phyloP scores from a whole-genome alignment of 2,329 filamentous ascomycete genomes.

The Pyrenophora teres region DNA sequence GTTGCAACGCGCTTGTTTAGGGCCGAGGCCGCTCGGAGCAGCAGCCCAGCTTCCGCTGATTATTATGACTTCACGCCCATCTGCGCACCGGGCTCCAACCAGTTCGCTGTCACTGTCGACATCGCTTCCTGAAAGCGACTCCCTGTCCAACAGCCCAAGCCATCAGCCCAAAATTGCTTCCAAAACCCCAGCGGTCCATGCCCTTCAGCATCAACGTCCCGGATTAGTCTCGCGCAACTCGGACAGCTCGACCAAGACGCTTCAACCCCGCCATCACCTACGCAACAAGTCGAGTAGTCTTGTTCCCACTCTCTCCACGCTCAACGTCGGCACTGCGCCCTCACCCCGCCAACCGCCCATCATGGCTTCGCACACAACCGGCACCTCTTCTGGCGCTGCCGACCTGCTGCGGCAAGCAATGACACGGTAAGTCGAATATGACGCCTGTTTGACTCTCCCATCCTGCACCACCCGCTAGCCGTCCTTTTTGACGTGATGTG shows the following conservation, averaged over 20 bases:
- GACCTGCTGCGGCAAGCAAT: constrained; percentile 64
- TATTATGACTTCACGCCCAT: constrained; percentile 44
- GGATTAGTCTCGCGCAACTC: constrained; percentile 40
- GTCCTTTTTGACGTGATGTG: not conserved
- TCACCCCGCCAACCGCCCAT: constrained; percentile 36
- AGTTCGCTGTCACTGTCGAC: constrained; percentile 18
- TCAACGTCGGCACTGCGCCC: constrained; percentile 36
- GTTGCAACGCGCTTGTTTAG: constrained; percentile 36
- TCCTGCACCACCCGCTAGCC: not conserved
- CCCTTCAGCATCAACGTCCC: constrained; percentile 31
- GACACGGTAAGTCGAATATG: constrained; percentile 56
- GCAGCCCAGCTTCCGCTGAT: constrained; percentile 37
- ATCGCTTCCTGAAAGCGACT: constrained; percentile 10
- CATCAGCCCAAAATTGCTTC: constrained; percentile 26
- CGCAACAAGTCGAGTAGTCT: constrained; percentile 50
- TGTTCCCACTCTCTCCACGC: constrained; percentile 52
- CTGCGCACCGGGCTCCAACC: constrained; percentile 24
- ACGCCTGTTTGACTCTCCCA: too few relatives aligned
- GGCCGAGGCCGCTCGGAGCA: constrained; percentile 39
- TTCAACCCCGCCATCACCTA: constrained; percentile 38
- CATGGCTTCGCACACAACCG: constrained; percentile 41
- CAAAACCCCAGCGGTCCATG: constrained; percentile 34
- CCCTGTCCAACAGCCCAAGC: constrained; percentile 21
- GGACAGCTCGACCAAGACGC: constrained; percentile 34
- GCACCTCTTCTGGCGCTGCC: constrained; percentile 58